Conservation (phyloP, 768 basidiomycete species). For the Zangia roseola region DNA sequence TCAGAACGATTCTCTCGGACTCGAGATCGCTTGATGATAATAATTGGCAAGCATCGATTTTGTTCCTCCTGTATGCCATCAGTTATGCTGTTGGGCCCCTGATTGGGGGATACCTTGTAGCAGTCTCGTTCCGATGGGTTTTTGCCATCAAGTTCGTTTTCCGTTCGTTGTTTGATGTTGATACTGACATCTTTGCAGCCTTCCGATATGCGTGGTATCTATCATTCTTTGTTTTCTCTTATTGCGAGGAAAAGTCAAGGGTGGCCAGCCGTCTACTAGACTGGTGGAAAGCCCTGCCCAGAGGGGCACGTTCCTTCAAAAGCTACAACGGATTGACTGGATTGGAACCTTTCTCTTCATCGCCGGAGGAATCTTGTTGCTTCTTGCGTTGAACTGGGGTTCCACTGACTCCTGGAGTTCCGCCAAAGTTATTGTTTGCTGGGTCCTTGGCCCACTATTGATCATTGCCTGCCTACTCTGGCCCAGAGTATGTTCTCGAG, state of each 20-base stretch:
- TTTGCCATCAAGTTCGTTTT: constrained; percentile 49
- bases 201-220: constrained; percentile 27
- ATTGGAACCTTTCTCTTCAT: constrained; percentile 45
- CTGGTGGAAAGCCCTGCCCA: no score
- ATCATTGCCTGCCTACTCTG: constrained; percentile 41
- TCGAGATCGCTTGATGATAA: constrained; percentile 42
- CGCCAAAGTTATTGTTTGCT: constrained; percentile 44
- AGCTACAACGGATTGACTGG: constrained; percentile 43
- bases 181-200: constrained; percentile 33
- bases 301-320: no score
- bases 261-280: no score
- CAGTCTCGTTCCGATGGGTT: constrained; percentile 49
- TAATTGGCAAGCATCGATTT: constrained; percentile 39
- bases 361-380: constrained; percentile 41
- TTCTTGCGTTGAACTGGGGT: constrained; percentile 53
- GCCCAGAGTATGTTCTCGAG: constrained; percentile 44
- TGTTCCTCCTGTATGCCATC: constrained; percentile 44
- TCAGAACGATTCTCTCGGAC: constrained; percentile 46
- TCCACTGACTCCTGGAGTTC: constrained; percentile 40
- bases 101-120: constrained; percentile 40
- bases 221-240: no score
- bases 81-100: constrained; percentile 45
- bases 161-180: not conserved
- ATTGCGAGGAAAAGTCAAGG: no score
- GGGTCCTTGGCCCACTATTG: constrained; percentile 44